Base-by-base conservation (phyloP, 2,329 filamentous ascomycete species). In the Fusarium oligoseptatum region DNA sequence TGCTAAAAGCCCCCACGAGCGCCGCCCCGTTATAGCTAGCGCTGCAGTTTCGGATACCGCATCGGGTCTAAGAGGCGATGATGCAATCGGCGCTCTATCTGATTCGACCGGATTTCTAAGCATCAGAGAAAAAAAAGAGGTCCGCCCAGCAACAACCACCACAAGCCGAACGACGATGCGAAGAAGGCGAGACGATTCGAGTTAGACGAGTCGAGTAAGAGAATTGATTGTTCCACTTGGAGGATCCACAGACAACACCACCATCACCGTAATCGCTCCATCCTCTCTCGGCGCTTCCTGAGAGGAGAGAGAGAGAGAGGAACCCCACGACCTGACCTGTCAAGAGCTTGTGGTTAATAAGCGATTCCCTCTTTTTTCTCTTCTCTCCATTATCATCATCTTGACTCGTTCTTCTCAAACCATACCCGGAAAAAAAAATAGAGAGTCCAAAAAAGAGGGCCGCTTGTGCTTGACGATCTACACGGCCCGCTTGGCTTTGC, bases 101-200 rank as follows among this genome's bases (percentile, higher is more conserved):
- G 72, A 76, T 77, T 74, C 73, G 73, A 68, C 50, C 45, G 73
- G 77, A 78, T 78, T 78, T 78, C 77, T 78, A 78, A 78, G 77
- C 77, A 78, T 36, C 24, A 52, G 17, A 29, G 65, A 68, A 69
- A 66, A 65, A 58, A 71, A 58, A 66, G 20, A 52, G 48, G 48
- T 60, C 65, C 48, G 60, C 61, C 68, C n/a, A 52, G 62, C 61
- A 65, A 56, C 58, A 70, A 60, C 65, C 72, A 72, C 71, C 43
- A 73, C 48, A 60, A 64, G 67, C 60, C 52, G 67, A 37, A 24
- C 52, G 48, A 52, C 48, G 48, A 52, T 52, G 22, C 27, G 29
- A 32, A 17, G 10, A 27, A 50, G 45, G 45, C 45, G 24, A 50
- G 45, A 50, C 45, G 24, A 29, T 50, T 52, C 48, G 48, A 52